phyloP scores from a whole-genome alignment of 331 rosid species.

The Pyrus hybrid region DNA sequence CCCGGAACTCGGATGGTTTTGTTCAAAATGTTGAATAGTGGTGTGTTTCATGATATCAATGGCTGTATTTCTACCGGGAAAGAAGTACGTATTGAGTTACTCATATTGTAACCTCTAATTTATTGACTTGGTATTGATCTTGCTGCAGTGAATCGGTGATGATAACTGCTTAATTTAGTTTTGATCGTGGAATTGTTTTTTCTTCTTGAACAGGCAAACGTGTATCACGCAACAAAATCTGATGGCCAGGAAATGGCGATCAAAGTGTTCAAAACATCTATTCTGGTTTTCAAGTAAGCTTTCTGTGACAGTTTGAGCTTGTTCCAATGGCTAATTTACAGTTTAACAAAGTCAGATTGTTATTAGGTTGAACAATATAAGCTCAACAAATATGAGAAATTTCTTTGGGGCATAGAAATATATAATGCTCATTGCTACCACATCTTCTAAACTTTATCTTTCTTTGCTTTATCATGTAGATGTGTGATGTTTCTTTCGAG shows the following conservation, averaged over 20 bases:
- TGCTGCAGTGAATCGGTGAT: neutral
- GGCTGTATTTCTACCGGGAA: constrained; percentile 98
- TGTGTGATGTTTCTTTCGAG: too few species aligned
- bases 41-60: constrained; percentile 77
- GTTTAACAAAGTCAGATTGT: neutral
- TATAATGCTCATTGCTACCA: neutral
- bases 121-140: neutral
- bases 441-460: neutral
- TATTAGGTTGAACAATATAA: neutral
- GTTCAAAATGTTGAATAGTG: constrained; percentile 86
- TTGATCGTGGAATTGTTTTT: neutral
- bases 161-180: neutral
- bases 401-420: neutral
- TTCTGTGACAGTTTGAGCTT: neutral
- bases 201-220: constrained; percentile 65
- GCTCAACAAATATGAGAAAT: neutral
- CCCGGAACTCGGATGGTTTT: constrained; percentile 94
- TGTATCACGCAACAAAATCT: constrained; percentile 85
- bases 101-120: neutral
- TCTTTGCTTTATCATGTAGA: neutral
- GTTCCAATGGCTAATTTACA: neutral
- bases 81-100: constrained; percentile 47
- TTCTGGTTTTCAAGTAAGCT: constrained; percentile 78
- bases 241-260: constrained; percentile 79
- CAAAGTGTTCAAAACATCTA: constrained; percentile 86